Evolutionary conservation across 1,139 yeast genomes (phyloP).

Genomic region (Candida pseudoviswanathii): DNA sequence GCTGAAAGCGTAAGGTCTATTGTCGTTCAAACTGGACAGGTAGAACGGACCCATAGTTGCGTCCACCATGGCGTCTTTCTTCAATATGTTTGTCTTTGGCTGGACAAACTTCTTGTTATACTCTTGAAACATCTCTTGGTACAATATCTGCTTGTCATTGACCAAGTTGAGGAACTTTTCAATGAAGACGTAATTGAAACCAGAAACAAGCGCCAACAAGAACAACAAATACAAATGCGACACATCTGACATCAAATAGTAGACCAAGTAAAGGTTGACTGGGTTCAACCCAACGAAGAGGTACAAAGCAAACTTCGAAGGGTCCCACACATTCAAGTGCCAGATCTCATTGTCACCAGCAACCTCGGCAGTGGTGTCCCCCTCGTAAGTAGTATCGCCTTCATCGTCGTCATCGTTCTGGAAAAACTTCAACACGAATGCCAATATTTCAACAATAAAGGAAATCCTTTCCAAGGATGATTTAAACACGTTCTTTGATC

Average conservation of each 20-base stretch:
- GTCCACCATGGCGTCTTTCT: slow-evolving; percentile 67
- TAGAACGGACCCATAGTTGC: slow-evolving; percentile 50
- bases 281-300: slow-evolving; percentile 63
- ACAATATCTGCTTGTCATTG: slow-evolving; percentile 61
- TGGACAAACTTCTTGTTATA: slow-evolving; percentile 66
- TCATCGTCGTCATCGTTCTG: slow-evolving; percentile 13
- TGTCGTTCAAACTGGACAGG: slow-evolving; percentile 32
- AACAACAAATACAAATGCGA: slow-evolving; percentile 40
- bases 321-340: slow-evolving; percentile 62
- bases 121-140: slow-evolving; percentile 64
- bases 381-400: slow-evolving; percentile 6
- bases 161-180: slow-evolving; percentile 49
- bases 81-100: slow-evolving; percentile 55
- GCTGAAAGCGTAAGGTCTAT: slow-evolving; percentile 31
- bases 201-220: slow-evolving; percentile 38
- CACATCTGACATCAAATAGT: slow-evolving; percentile 33
- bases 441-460: slow-evolving; percentile 9
- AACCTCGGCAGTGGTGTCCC: slow-evolving; percentile 15
- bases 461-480: slow-evolving; percentile 13
- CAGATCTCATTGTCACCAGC: slow-evolving; percentile 40
- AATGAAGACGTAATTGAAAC: slow-evolving; percentile 39
- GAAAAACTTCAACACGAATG: slow-evolving; percentile 13
- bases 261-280: slow-evolving; percentile 39
- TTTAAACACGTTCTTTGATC: slow-evolving; percentile 37
- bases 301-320: slow-evolving; percentile 51